Conservation (phyloP, 495 filamentous ascomycete genomes). For the Entonaema liquescens region DNA sequence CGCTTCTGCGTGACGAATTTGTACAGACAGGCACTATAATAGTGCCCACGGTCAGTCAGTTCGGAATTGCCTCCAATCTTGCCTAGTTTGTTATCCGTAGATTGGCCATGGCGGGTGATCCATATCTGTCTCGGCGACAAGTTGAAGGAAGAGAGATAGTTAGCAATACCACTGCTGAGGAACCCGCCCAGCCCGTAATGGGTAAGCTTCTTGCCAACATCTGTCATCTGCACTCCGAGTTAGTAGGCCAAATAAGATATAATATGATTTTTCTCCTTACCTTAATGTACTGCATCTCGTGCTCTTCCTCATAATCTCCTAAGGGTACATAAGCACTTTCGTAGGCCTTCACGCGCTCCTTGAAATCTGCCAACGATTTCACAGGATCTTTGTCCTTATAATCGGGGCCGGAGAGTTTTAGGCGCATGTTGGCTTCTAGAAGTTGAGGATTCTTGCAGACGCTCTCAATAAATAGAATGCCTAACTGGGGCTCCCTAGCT, state of each 20-base stretch:
- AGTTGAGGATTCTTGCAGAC: constrained; percentile 85
- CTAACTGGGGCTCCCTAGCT: constrained; percentile 81
- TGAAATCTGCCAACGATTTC: constrained; percentile 87
- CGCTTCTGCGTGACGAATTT: constrained; percentile 80
- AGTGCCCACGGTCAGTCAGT: constrained; percentile 75
- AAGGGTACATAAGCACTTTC: constrained; percentile 91
- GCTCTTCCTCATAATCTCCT: constrained; percentile 87
- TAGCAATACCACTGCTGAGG: constrained; percentile 86
- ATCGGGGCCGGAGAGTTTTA: constrained; percentile 97
- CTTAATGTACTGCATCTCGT: constrained; percentile 90
- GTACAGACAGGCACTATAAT: constrained; percentile 76
- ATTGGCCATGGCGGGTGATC: constrained; percentile 95
- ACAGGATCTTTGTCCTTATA: constrained; percentile 92
- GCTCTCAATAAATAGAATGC: constrained; percentile 93
- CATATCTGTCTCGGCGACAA: constrained; percentile 94
- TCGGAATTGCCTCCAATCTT: constrained; percentile 88
- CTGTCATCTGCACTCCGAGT: constrained; percentile 75
- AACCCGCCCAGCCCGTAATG: constrained; percentile 91
- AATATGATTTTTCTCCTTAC: constrained; percentile 44
- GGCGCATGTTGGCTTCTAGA: constrained; percentile 94
- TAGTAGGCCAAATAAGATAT: neutral
- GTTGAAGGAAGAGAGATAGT: constrained; percentile 96
- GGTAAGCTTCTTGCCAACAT: constrained; percentile 93
- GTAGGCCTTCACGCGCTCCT: constrained; percentile 90
- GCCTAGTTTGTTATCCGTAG: constrained; percentile 77